Percentiles rank a stretch among this genome's conserved stretches.
These are phyloP conservation scores for Decorospora gaudefroyi DNA, from an alignment of 2,329 filamentous ascomycete species.

Conservation along the genomic window DNA sequence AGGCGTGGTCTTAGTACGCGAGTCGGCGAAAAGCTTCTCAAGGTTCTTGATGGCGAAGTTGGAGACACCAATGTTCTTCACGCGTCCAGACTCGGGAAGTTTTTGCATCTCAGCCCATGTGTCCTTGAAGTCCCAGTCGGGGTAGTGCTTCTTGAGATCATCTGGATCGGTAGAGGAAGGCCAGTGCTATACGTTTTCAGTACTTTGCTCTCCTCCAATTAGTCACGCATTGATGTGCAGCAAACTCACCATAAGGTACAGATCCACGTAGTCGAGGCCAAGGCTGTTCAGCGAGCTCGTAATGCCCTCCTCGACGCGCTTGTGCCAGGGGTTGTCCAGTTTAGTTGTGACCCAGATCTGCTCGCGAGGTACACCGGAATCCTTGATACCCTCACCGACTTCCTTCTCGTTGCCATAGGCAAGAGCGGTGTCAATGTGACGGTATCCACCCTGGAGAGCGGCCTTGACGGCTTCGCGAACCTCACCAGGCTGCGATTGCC, in stretches of 20 bases:
- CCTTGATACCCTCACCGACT: constrained; percentile 72
- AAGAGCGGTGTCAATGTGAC: constrained; percentile 75
- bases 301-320: constrained; percentile 62
- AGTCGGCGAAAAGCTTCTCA: constrained; percentile 70
- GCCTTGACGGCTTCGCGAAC: constrained; percentile 72
- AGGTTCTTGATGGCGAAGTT: constrained; percentile 84
- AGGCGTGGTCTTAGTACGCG: constrained; percentile 63
- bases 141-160: constrained; percentile 68
- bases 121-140: constrained; percentile 81
- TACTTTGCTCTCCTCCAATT: neutral
- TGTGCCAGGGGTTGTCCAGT: constrained; percentile 78
- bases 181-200: constrained; percentile 54
- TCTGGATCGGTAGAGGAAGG: constrained; percentile 66
- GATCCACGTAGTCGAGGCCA: constrained; percentile 68
- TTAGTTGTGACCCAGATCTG: constrained; percentile 80
- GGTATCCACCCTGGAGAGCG: constrained; percentile 70
- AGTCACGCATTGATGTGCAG: neutral
- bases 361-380: constrained; percentile 65
- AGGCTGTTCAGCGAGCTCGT: constrained; percentile 65
- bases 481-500: constrained; percentile 73
- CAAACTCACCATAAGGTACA: constrained; percentile 63
- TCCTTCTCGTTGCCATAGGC: constrained; percentile 80
- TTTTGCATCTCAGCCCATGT: constrained; percentile 77
- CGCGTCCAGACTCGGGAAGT: constrained; percentile 69
- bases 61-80: constrained; percentile 80